These are phyloP conservation scores for Eucalyptus curtisii DNA, from an alignment of 345 rosid species.

Conservation along the genomic window DNA sequence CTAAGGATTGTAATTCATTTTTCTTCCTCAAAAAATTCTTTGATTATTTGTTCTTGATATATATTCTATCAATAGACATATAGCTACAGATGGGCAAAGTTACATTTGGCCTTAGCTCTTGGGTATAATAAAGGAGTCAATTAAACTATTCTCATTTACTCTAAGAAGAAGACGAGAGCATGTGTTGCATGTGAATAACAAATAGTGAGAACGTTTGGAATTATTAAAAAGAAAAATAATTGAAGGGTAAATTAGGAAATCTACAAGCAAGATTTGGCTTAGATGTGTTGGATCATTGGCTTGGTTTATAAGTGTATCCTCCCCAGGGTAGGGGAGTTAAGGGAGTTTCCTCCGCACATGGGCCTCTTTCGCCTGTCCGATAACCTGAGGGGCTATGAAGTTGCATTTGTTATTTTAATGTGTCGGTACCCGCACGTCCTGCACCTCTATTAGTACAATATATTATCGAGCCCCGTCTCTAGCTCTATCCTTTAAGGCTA, in stretches of 20 bases:
- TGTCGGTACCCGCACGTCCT: rapidly evolving
- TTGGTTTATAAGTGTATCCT: too few relatives aligned
- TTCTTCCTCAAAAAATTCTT: neutral
- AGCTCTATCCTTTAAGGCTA: too few relatives aligned
- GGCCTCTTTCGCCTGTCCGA: rapidly evolving
- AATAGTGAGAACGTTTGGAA: neutral
- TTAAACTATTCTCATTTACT: too few relatives aligned
- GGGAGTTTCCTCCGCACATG: too few relatives aligned
- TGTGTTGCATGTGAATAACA: neutral
- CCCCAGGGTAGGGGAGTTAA: too few relatives aligned
- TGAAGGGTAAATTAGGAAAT: neutral
- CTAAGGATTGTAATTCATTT: neutral
- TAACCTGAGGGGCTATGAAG: too few relatives aligned
- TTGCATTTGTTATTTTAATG: too few relatives aligned
- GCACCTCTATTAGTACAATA: too few relatives aligned
- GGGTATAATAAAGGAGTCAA: neutral
- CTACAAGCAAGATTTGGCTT: neutral
- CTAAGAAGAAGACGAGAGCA: neutral
- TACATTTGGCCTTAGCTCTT: neutral
- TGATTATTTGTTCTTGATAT: too few relatives aligned
- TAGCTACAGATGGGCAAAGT: neutral
- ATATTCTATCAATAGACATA: neutral
- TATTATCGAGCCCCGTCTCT: rapidly evolving
- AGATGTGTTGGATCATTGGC: too few relatives aligned
- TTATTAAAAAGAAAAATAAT: too few relatives aligned